phyloP scores from a whole-genome alignment of 2,329 filamentous ascomycete genomes.

The Ophiostoma triangulosporum region DNA sequence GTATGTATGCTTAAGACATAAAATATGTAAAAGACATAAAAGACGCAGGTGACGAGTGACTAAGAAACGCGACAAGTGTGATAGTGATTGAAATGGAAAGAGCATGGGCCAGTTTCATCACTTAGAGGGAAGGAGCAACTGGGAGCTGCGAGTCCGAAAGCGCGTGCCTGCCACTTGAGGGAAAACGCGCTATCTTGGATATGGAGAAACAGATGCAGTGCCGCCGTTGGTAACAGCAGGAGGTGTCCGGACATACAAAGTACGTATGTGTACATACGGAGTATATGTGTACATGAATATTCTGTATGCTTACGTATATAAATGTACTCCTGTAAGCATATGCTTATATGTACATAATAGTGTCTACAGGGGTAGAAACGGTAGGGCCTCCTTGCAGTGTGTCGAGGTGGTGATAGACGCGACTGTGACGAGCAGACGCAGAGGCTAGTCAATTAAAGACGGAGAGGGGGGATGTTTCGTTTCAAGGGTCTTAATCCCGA shows the following conservation, averaged over 20 bases:
- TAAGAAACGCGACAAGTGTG: neutral
- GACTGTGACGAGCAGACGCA: neutral
- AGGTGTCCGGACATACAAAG: neutral
- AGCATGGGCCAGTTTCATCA: neutral
- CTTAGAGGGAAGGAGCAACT: neutral
- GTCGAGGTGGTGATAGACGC: neutral
- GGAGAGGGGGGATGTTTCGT: neutral
- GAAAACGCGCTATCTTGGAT: constrained; percentile 4
- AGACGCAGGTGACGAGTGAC: neutral
- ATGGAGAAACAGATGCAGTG: constrained; percentile 7
- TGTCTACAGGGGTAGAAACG: neutral
- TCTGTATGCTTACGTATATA: too few relatives aligned
- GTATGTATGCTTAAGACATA: too few relatives aligned
- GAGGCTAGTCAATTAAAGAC: neutral
- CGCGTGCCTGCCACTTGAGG: neutral
- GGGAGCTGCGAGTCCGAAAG: neutral
- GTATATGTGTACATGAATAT: too few relatives aligned
- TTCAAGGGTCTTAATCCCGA: too few relatives aligned
- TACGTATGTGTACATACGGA: too few relatives aligned
- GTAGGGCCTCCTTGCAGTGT: neutral
- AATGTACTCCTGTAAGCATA: too few relatives aligned
- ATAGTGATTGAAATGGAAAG: neutral
- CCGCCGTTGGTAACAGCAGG: constrained; percentile 6
- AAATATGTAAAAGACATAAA: too few relatives aligned
- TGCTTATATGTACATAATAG: too few relatives aligned